A percentile compares a stretch with the other conserved stretches of the same genome.
phyloP scores from a whole-genome alignment of 2,329 filamentous ascomycete genomes.

The Dothistroma septosporum region DNA sequence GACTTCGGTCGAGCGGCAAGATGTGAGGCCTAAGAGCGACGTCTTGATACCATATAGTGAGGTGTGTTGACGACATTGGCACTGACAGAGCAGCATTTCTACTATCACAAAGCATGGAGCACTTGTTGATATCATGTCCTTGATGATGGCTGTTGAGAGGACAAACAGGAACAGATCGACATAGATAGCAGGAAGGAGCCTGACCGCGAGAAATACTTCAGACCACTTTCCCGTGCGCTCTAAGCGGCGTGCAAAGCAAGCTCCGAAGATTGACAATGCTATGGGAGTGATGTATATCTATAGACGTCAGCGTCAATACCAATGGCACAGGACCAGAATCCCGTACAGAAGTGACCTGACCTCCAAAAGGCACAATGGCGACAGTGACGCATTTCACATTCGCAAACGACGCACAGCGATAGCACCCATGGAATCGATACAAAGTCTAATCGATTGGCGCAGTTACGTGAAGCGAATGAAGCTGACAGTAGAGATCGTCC shows the following conservation, averaged over 20 bases:
- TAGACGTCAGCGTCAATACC: not conserved
- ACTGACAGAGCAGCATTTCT: constrained; percentile 11
- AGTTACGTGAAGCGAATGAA: not conserved
- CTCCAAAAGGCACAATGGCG: not conserved
- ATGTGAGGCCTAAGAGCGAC: constrained; percentile 1
- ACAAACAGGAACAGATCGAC: constrained; percentile 16
- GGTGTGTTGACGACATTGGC: too few species aligned
- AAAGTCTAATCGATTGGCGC: not conserved
- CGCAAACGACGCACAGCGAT: not conserved
- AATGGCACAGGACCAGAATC: not conserved
- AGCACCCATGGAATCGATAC: not conserved
- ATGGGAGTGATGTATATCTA: constrained; percentile 16
- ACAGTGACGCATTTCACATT: not conserved
- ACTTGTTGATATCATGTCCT: constrained; percentile 17
- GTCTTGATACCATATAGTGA: too few species aligned
- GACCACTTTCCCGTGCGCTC: constrained; percentile 15
- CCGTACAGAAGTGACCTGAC: not conserved
- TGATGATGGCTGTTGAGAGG: constrained; percentile 12
- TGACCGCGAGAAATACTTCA: constrained; percentile 10
- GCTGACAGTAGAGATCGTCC: not conserved
- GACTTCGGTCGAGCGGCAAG: constrained; percentile 15
- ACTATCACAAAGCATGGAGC: constrained; percentile 10
- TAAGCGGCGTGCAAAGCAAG: constrained; percentile 13
- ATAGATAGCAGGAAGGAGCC: constrained; percentile 13
- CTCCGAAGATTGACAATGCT: constrained; percentile 14